Evolutionary conservation across 495 filamentous ascomycete genomes (phyloP), one percentile per base, ranked within the genome.

Genomic region (Saxispiralis lemnorum): DNA sequence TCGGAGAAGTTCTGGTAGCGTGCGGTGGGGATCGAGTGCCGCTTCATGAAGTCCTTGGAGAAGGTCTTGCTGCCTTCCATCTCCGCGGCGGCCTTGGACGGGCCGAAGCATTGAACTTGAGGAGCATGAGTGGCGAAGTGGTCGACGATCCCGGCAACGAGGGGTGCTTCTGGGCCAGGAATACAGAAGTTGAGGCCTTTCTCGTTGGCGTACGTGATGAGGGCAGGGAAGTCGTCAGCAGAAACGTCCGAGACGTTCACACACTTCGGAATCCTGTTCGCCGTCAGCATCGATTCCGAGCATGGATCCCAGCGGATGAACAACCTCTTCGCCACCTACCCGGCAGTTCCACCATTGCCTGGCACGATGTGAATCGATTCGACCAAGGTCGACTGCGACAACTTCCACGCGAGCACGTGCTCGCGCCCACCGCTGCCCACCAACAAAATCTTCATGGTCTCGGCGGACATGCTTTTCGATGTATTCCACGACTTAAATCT

Each of bases 51-150:
- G 62, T 97, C 88, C 62, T 97, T 97, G 24, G 84, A 81, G 63
- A 92, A 96, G 12, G 87, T 80, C 67, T 97, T 96, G 59, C 80
- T 87, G 42, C 89, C 89, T 61, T 97, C 89, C 78, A 97, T 81
- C 41, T 72, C 71, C 21, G 92, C 88, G 32, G 89, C 92, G 31
- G 70, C 72, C 66, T 83, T 76, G 38, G 78, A 79, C 2, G 89
- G 89, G 12, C 89, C 89, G 53, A 93, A 97, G 63, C 76, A 79
- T 54, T 73, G 68, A 51, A 95, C 85, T 14, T 76, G 75, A 36
- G 73, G 41, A 4, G 47, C 49, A 52, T 63, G 44, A 28, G 51
- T 50, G 55, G 52, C 48, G 67, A 97, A 95, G 63, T 79, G 81
- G 48, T 74, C 78, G 48, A 81, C 78, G 38, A 95, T 79, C 19